Evolutionary conservation across 139 green algal genomes (phyloP).

Genomic region (Micractinium conductrix): DNA sequence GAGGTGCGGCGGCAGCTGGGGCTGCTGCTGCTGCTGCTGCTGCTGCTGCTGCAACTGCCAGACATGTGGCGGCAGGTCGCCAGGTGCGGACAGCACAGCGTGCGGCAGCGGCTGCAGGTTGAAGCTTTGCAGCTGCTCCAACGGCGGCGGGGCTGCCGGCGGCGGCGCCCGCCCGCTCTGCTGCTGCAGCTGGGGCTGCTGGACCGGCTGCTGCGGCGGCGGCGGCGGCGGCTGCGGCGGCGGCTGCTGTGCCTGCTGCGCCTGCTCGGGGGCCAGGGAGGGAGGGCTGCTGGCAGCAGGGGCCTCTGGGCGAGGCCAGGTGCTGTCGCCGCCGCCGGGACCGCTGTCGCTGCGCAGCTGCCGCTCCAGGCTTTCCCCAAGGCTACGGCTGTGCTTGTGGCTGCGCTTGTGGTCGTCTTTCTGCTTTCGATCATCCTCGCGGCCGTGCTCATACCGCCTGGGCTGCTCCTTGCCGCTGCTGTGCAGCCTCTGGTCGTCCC

Average conservation of each 20-base stretch:
- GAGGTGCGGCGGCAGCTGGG: background rate
- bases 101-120: background rate
- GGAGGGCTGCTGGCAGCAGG: too few relatives aligned
- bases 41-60: background rate
- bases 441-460: background rate
- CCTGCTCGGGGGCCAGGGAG: too few relatives aligned
- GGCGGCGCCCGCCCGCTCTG: background rate
- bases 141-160: background rate
- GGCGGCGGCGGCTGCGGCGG: background rate
- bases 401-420: background rate
- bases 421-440: background rate
- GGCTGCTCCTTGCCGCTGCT: background rate
- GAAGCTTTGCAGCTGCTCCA: too few relatives aligned
- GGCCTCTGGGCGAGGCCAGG: too few relatives aligned
- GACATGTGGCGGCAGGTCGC: too few relatives aligned
- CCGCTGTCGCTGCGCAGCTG: background rate
- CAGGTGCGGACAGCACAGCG: too few relatives aligned
- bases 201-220: background rate
- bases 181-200: background rate
- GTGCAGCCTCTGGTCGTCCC: too few relatives aligned
- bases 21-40: slow-evolving; percentile 4
- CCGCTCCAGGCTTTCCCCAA: too few relatives aligned
- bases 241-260: background rate
- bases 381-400: background rate
- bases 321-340: background rate